phyloP scores from a whole-genome alignment of 345 rosid species.

The Erucastrum elatum region DNA sequence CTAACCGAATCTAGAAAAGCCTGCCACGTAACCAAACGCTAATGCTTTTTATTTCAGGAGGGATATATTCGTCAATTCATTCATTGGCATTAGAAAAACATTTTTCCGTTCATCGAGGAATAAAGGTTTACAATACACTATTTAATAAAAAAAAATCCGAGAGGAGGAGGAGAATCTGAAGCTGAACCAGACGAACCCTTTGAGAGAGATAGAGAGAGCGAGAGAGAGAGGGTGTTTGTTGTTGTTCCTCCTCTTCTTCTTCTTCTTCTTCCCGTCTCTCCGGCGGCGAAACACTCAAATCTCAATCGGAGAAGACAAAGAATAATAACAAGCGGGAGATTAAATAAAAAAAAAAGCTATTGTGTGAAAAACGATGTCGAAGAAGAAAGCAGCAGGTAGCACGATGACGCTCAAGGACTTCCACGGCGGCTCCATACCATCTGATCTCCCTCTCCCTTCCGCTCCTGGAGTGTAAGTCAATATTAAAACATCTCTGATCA shows the following conservation, averaged over 20 bases:
- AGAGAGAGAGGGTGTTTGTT: conserved; percentile 17
- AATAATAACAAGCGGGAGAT: neutral
- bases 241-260: neutral
- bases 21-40: conserved; percentile 32
- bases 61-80: conserved; percentile 13
- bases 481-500: neutral
- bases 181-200: conserved; percentile 29
- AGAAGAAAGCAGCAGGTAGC: conserved; percentile 66
- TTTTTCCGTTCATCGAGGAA: conserved; percentile 24
- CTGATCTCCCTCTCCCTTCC: conserved; percentile 86
- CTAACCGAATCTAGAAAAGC: conserved; percentile 20
- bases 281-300: conserved; percentile 23
- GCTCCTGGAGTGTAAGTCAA: conserved; percentile 84
- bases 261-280: conserved; percentile 21
- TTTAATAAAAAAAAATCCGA: conserved; percentile 19
- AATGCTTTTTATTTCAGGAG: neutral
- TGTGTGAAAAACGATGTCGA: conserved; percentile 74
- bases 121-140: conserved; percentile 28
- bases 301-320: conserved; percentile 33
- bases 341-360: neutral
- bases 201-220: no score
- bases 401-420: conserved; percentile 92
- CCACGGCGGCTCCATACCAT: conserved; percentile 89
- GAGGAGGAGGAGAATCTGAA: conserved; percentile 20
- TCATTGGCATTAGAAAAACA: conserved; percentile 1